Base-by-base conservation (phyloP, 2,329 filamentous ascomycete species). In the Elsinoe arachidis region DNA sequence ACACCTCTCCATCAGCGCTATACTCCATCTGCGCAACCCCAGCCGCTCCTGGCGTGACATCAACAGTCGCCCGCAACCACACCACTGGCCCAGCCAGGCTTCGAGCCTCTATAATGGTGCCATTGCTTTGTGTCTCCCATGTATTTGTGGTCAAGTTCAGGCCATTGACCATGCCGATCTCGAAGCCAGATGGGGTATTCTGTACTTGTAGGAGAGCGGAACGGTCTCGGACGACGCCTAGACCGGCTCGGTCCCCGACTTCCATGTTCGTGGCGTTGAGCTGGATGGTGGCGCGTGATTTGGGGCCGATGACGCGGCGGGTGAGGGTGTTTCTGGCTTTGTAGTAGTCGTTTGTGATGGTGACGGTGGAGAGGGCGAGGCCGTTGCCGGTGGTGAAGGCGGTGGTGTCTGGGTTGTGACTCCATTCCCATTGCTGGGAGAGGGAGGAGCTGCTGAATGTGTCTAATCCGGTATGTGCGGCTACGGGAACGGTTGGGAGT, bases 401-500 rank as follows among this genome's bases (percentile, higher is more conserved):
- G 9, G 66, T 69, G 0, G 67, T 71, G 57, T 83, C 79, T 0
- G 81, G 81, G 64, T 83, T 83, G 61, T 83, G 81, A 63, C 84
- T 84, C 80, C 80, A 84, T 65, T 84, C 80, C 78, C 78, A 84
- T 1, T 74, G 68, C 0, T 72, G 70, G 5, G 70, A 65, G 0
- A 83, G 69, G 0, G 67, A 61, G 0, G 68, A 63, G 0, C 75
- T 76, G 0, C 60, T 51, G 60, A 83, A 83, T 0, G 59, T 65
- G 59, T 83, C 78, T 0, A 71, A 74, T 14, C 77, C 73, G 0
- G 69, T 68, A 35, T 67, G 65, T 3, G 62, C 55, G 1, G 67
- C 64, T 1, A 72, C 70, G 2, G 66, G 62, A 0, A 67, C 65
- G 1, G 70, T 68, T 5, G 57, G 21, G 19, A 56, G 46, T 9